Base-by-base conservation (phyloP, 305 asterid species). In the Ajuga reptans region DNA sequence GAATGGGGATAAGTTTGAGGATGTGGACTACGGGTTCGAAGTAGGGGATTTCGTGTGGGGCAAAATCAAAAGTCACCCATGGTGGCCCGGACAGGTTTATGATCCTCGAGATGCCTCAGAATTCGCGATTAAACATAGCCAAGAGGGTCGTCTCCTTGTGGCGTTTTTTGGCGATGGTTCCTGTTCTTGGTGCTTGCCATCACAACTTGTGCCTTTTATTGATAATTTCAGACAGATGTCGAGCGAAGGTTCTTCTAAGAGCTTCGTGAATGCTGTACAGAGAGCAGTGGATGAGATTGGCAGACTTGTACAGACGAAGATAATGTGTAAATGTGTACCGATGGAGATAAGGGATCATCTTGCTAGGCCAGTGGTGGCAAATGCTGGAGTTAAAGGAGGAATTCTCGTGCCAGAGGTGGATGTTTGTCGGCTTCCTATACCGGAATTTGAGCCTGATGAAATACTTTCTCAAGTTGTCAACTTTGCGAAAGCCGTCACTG, bases 11-110 rank as follows among this genome's bases (percentile, higher is more conserved):
- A 56, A 41, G 59, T 3, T 31, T 51, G 69, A 53, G 71, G 68
- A 57, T 29, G 18, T 18, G 7, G 47, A 73, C 45, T 75, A 65
- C 21, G 78, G 6, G 2, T 85, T 79, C 69, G 45, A 61, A n/a
- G 85, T 78, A 0, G 94, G 93, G 33, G 96, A 89, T 64, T 68
- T 87, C 6, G 94, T 89, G 6, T 89, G 94, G 92, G 86, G 80
- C 1, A 87, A 84, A 77, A 61, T 84, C 5, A 84, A 71, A 74
- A 66, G 76, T 17, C 82, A 83, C 21, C 87, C 87, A 0, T 84
- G 91, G 91, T 84, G 86, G 87, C 96, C 96, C 0, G 90, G 90
- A 1, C 84, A 84, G 72, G 64, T 89, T 45, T 82, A 82, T 41
- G 85, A 85, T 55, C 58, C 85, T 0, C 72, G 57, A 0, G 74